These are phyloP conservation scores for Phaeoacremonium minimum DNA, from an alignment of 2,329 filamentous ascomycete genomes.

Conservation along the genomic window DNA sequence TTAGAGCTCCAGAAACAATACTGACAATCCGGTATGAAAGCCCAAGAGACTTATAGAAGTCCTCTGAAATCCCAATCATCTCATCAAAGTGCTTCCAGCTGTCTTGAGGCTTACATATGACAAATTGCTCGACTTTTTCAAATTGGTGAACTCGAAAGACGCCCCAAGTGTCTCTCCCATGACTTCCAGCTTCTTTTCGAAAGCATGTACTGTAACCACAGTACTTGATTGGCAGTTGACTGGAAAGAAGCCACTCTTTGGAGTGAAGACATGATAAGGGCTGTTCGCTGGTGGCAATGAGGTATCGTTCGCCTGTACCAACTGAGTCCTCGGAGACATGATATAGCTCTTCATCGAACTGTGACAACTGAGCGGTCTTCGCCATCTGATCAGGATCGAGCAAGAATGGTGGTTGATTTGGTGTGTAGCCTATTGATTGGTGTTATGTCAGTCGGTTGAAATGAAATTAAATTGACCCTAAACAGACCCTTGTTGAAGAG, in stretches of 20 bases:
- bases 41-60: constrained; percentile 87
- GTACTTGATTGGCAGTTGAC: constrained; percentile 86
- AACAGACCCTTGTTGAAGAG: too few relatives aligned
- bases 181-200: constrained; percentile 87
- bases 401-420: constrained; percentile 79
- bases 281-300: constrained; percentile 88
- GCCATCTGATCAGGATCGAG: constrained; percentile 96
- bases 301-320: too few relatives aligned
- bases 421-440: constrained; percentile 89
- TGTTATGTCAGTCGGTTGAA: too few relatives aligned
- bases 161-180: constrained; percentile 79
- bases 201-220: constrained; percentile 94
- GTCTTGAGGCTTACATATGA: constrained; percentile 33
- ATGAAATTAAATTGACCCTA: too few relatives aligned
- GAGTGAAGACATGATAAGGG: constrained; percentile 90
- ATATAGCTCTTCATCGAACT: constrained; percentile 98
- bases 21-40: constrained; percentile 89
- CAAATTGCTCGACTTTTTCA: constrained; percentile 44
- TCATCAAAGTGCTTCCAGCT: constrained; percentile 91
- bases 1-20: constrained; percentile 94
- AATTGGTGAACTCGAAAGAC: constrained; percentile 98
- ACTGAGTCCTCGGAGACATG: too few relatives aligned
- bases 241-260: constrained; percentile 83
- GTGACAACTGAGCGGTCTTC: constrained; percentile 93
- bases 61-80: constrained; percentile 88